phyloP scores from a whole-genome alignment of 495 filamentous ascomycete species.

The Trichoderma asperelloides region DNA sequence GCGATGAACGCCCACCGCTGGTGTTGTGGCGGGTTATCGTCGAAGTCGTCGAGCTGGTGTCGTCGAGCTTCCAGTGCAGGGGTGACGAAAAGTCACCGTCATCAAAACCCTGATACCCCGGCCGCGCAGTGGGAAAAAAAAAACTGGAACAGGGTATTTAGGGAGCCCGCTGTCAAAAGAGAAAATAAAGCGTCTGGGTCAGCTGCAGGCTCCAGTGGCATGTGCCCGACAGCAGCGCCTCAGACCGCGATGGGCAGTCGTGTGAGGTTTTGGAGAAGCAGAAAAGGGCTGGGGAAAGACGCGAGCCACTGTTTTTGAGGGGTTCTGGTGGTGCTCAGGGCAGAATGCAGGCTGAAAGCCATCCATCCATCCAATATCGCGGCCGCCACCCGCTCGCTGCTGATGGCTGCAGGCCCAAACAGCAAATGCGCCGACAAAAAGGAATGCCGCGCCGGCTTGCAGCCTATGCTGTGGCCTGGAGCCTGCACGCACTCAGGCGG shows the following conservation, averaged over 20 bases:
- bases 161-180: conserved; percentile 1
- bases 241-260: conserved; percentile 3
- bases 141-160: not conserved
- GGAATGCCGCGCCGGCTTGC: not conserved
- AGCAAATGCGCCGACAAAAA: not conserved
- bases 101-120: not conserved
- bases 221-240: conserved; percentile 5
- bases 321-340: not conserved
- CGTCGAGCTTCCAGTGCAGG: not conserved
- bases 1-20: not conserved
- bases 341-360: not conserved
- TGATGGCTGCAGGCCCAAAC: not conserved
- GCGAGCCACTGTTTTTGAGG: not conserved
- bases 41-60: not conserved
- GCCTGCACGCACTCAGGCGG: not conserved
- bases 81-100: not conserved
- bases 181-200: not conserved
- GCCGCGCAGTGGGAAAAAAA: not conserved
- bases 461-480: too few species aligned
- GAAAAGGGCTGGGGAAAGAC: not conserved
- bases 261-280: not conserved
- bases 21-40: not conserved
- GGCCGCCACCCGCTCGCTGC: not conserved
- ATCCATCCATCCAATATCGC: not conserved
- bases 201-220: not conserved